phyloP scores from a whole-genome alignment of 1,284 basidiomycete genomes.

The Grifola frondosa region DNA sequence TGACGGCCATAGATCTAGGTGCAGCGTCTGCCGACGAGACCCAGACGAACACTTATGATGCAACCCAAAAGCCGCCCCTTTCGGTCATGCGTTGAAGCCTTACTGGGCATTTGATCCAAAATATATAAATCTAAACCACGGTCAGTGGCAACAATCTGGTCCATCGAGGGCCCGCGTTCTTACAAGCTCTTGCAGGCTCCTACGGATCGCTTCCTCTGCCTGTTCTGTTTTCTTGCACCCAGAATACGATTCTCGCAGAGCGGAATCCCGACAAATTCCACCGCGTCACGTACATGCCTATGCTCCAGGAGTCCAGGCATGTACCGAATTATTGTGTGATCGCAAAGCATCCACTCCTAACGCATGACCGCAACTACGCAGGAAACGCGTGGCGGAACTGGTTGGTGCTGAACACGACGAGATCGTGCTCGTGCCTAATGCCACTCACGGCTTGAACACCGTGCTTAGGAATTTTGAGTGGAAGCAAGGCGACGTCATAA shows the following conservation, averaged over 20 bases:
- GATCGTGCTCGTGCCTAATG: constrained; percentile 65
- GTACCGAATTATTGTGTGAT: neutral
- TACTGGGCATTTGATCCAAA: constrained; percentile 59
- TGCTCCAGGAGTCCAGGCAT: constrained; percentile 45
- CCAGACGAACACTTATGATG: constrained; percentile 25
- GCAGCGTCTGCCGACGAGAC: too few species aligned
- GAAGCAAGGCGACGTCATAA: constrained; percentile 49
- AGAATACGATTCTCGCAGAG: constrained; percentile 51
- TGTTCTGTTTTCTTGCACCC: constrained; percentile 51
- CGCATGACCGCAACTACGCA: constrained; percentile 1
- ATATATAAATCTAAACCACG: constrained; percentile 69
- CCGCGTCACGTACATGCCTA: constrained; percentile 40
- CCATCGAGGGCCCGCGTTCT: neutral
- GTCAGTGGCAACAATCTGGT: constrained; percentile 35
- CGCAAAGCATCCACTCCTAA: neutral
- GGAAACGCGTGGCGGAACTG: constrained; percentile 51
- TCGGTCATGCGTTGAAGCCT: constrained; percentile 58
- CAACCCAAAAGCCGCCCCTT: constrained; percentile 40
- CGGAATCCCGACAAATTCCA: constrained; percentile 64
- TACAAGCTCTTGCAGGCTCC: constrained; percentile 49
- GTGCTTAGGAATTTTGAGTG: constrained; percentile 63
- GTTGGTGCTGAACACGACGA: constrained; percentile 62
- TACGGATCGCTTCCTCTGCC: constrained; percentile 68
- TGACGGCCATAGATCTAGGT: too few species aligned
- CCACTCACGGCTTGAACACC: constrained; percentile 67